These are phyloP conservation scores for Pistacia vera DNA, from an alignment of 345 rosid genomes.

Conservation along the genomic window DNA sequence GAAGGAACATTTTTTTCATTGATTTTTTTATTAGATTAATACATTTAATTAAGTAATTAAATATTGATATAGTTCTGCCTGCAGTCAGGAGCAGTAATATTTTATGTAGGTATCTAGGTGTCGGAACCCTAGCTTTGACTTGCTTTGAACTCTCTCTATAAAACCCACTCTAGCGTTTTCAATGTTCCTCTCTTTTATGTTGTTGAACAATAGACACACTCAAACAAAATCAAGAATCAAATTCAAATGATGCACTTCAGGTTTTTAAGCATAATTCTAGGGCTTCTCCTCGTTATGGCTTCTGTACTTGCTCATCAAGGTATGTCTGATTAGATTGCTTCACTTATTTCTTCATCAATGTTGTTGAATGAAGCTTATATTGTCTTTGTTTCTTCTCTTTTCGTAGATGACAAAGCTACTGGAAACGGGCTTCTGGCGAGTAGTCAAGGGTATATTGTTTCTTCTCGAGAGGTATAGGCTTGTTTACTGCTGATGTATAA, in stretches of 20 bases:
- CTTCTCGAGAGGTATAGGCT: constrained; percentile 18
- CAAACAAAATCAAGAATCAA: constrained; percentile 11
- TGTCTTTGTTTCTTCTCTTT: background rate
- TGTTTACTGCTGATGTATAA: background rate
- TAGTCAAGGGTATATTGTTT: constrained; percentile 5
- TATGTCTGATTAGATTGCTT: constrained; percentile 11
- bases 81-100: constrained; percentile 24
- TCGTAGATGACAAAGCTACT: background rate
- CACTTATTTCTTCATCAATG: background rate
- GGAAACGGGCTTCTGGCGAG: background rate
- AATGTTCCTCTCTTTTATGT: constrained; percentile 32
- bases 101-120: constrained; percentile 19
- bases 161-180: constrained; percentile 25
- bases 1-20: constrained; percentile 11
- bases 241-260: constrained; percentile 32
- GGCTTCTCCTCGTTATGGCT: constrained; percentile 37
- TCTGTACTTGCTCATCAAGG: constrained; percentile 40
- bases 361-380: background rate
- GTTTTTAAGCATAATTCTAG: constrained; percentile 31
- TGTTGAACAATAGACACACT: constrained; percentile 10
- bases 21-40: background rate
- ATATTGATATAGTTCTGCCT: constrained; percentile 27
- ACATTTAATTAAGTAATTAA: constrained; percentile 1
- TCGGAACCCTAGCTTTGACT: constrained; percentile 37
- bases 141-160: constrained; percentile 43